phyloP scores from a whole-genome alignment of 2,329 filamentous ascomycete species.

The Teratosphaeria zuluensis region DNA sequence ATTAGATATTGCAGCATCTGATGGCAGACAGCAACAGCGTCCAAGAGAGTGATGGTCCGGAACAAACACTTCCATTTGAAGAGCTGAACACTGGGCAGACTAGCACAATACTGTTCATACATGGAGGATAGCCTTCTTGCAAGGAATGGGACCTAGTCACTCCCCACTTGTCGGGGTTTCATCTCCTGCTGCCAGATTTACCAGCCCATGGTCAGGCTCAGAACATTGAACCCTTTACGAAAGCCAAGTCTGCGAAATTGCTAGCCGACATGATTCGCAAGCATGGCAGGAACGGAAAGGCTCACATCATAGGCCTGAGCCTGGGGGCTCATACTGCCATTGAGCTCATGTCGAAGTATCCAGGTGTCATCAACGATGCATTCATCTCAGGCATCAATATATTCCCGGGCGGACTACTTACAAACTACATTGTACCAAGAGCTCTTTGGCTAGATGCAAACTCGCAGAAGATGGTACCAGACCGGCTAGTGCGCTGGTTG shows the following conservation, averaged over 20 bases:
- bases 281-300: constrained; percentile 10
- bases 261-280: constrained; percentile 13
- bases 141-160: constrained; percentile 15
- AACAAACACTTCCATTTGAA: not conserved
- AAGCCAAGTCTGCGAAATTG: constrained; percentile 8
- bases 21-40: not conserved
- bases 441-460: constrained; percentile 9
- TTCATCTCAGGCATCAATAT: constrained; percentile 13
- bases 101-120: constrained; percentile 16
- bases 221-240: constrained; percentile 14
- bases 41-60: not conserved
- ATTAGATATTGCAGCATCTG: too few species aligned
- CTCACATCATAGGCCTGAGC: constrained; percentile 18
- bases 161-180: constrained; percentile 13
- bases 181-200: constrained; percentile 17
- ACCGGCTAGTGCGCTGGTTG: constrained; percentile 11
- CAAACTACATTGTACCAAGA: constrained; percentile 5
- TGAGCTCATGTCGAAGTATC: constrained; percentile 11
- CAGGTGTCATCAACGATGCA: constrained; percentile 12
- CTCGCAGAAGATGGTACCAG: constrained; percentile 11
- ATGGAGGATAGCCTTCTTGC: constrained; percentile 13
- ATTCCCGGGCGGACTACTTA: constrained; percentile 4
- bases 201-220: constrained; percentile 13
- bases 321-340: constrained; percentile 18
- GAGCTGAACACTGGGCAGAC: constrained; percentile 4